Evolutionary conservation across 768 basidiomycete species (phyloP).

Genomic region (Calocybe indica): DNA sequence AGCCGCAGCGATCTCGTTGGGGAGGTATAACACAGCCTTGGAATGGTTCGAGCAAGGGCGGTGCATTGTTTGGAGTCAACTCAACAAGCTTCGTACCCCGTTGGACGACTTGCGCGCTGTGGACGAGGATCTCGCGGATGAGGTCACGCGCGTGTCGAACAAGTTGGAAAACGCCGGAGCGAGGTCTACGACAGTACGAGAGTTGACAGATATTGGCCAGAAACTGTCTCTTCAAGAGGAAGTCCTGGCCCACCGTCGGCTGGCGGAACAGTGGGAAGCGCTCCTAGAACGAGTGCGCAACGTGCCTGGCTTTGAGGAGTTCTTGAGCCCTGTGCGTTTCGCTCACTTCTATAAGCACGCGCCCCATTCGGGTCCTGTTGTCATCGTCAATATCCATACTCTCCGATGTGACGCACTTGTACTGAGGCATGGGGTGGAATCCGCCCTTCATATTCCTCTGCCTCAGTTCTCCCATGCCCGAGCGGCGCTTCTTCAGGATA

Average conservation of each 20-base stretch:
- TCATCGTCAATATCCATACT: constrained; percentile 13
- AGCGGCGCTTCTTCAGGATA: constrained; percentile 3
- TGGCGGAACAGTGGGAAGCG: background rate
- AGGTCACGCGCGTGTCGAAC: background rate
- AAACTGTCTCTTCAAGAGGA: background rate
- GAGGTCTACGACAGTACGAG: constrained; percentile 17
- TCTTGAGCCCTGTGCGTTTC: background rate
- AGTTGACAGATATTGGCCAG: background rate
- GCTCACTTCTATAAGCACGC: background rate
- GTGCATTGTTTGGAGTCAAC: constrained; percentile 21
- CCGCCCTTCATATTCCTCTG: constrained; percentile 14
- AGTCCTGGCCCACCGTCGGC: background rate
- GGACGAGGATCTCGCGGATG: background rate
- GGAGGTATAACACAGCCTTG: constrained; percentile 17
- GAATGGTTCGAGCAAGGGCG: constrained; percentile 28
- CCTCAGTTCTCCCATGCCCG: constrained; percentile 5
- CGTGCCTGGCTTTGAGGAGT: background rate
- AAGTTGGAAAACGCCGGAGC: constrained; percentile 4
- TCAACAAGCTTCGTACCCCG: background rate
- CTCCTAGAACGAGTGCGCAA: background rate
- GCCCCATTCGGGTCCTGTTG: constrained; percentile 10
- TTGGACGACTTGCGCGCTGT: background rate
- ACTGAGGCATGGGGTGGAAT: constrained; percentile 6
- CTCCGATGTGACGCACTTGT: constrained; percentile 15
- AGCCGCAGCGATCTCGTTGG: constrained; percentile 15